phyloP scores from a whole-genome alignment of 2,329 filamentous ascomycete genomes.

The Pseudogymnoascus sp. region DNA sequence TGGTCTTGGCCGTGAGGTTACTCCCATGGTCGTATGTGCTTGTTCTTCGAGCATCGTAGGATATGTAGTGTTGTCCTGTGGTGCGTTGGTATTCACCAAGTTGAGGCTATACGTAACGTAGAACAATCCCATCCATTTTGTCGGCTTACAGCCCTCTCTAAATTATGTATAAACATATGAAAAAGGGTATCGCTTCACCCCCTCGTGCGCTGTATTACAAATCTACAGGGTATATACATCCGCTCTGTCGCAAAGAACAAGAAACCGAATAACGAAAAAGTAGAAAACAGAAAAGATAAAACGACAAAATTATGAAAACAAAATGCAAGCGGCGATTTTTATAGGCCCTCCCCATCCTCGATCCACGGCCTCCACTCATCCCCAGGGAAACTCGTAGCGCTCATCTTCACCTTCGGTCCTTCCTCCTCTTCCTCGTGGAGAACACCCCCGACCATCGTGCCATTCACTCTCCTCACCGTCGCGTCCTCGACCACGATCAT shows the following conservation, averaged over 20 bases:
- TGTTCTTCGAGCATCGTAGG: not conserved
- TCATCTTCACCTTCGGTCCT: constrained; percentile 43
- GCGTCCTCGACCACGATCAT: not conserved
- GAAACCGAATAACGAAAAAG: not conserved
- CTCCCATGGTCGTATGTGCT: not conserved
- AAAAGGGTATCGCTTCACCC: not conserved
- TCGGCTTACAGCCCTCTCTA: constrained; percentile 45
- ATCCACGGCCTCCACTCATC: constrained; percentile 58
- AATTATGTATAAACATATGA: constrained; percentile 20
- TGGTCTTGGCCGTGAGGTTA: no score
- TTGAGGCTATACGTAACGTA: constrained; percentile 44
- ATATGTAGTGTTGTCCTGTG: no score
- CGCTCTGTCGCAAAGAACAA: not conserved
- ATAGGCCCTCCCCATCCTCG: constrained; percentile 22
- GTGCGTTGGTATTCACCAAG: constrained; percentile 27
- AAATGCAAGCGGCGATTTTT: not conserved
- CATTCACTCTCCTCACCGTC: not conserved
- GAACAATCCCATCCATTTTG: constrained; percentile 37
- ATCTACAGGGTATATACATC: not conserved
- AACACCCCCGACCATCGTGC: constrained; percentile 24
- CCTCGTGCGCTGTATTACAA: not conserved
- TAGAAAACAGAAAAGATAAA: not conserved
- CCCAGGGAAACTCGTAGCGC: constrained; percentile 59
- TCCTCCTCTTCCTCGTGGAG: constrained; percentile 33
- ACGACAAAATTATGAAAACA: not conserved